Base-by-base conservation (phyloP, 305 asterid species). In the Petunia hybrid region DNA sequence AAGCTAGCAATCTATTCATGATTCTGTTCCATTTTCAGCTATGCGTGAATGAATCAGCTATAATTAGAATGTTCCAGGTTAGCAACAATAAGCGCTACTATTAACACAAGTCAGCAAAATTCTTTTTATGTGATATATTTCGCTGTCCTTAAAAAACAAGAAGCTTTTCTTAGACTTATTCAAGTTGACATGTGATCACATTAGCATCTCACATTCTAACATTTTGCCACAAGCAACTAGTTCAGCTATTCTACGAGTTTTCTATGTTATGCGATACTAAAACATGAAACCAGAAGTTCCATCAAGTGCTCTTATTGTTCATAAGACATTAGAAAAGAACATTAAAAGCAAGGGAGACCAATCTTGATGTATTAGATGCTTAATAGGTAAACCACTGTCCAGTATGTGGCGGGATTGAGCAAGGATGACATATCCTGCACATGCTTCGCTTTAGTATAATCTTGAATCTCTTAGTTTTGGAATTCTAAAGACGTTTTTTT, bases 11-110 rank as follows among this genome's bases (percentile, higher is more conserved):
- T 73, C 13, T 48, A 73, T 31, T 12, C 78, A 7, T 12, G 45
- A 71, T 48, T 51, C 46, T 70, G 60, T 48, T 46, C 77, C 46
- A 46, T n/a, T n/a, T n/a, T n/a, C n/a, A n/a, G n/a, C n/a, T n/a
- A n/a, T n/a, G n/a, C n/a, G n/a, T n/a, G n/a, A n/a, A n/a, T n/a
- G n/a, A n/a, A n/a, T n/a, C 3, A 10, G 38, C 5, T 70, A 70
- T 10, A 46, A 46, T 46, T 70, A 70, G 42, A 46, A 70, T 31
- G 8, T 45, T 10, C 6, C 43, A 46, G 61, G 42, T 71, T 71
- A 48, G 42, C 7, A 2, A 12, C 3, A 71, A 10, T 71, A 8
- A 71, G 10, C 31, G 31, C n/a, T n/a, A n/a, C n/a, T n/a, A 48
- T 35, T 2, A 45, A 42, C 3, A 13, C 76, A 3, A 67, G n/a